Evolutionary conservation across 2,329 filamentous ascomycete genomes (phyloP), one percentile per base, ranked within the genome.

Genomic region (Exserohilum turcica): DNA sequence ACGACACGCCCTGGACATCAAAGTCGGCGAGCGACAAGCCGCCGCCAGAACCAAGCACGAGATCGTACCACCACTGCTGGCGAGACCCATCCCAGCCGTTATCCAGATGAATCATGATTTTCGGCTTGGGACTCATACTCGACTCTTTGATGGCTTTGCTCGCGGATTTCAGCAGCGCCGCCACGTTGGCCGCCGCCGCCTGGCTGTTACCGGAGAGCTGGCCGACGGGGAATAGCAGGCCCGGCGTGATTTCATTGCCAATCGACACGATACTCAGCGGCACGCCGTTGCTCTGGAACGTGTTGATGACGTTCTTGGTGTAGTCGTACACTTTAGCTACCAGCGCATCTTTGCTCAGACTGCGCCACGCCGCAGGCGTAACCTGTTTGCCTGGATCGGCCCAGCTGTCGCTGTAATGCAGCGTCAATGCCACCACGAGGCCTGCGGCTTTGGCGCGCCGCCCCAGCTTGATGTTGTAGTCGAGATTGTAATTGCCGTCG

Each of bases 51-150:
- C 43, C 50, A 5, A 71, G 64, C 0, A 87, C 80, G 2, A 76
- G 77, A 19, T 80, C 80, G 74, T 90, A 91, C 72, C 84, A 89
- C 76, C 80, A 86, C 56, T 87, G 75, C 67, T 90, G 87, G 2
- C 82, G 82, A 3, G 74, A 77, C 85, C 84, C 89, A 58, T 87
- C 81, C 86, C 87, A 91, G n/a, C 88, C 88, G 65, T 89, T 87
- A 70, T 91, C 87, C 3, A 90, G 79, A 65, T 91, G 88, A 35
- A 91, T 83, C 85, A 91, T 86, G 71, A 90, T 89, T 67, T 86
- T 83, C 1, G 87, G 86, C 57, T 82, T 80, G 0, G 81, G 78
- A 35, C 70, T 71, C 21, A 88, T 74, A 3, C 73, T 76, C 4
- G 84, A 87, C 64, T 88, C 84, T 63, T 85, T 87, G 64, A 91